Evolutionary conservation across 2,329 filamentous ascomycete genomes (phyloP).

Genomic region (Acarospora socialis): DNA sequence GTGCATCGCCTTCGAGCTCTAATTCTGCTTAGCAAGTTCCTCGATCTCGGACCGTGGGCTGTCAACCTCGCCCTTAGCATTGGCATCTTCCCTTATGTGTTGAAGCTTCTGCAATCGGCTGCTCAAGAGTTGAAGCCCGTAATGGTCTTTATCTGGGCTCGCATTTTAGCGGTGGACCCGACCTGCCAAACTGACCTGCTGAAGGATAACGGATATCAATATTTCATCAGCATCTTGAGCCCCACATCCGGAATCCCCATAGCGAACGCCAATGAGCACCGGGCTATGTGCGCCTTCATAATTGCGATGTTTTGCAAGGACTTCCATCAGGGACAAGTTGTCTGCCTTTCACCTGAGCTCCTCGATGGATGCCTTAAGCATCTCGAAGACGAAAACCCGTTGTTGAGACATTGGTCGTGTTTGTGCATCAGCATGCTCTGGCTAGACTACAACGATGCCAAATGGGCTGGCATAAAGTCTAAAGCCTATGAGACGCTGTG

Average conservation of each 20-base stretch:
- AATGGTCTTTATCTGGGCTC: slow-evolving; percentile 99
- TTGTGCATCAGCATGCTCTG: slow-evolving; percentile 91
- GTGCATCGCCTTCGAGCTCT: slow-evolving; percentile 83
- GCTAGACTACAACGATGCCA: slow-evolving; percentile 80
- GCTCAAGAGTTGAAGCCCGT: slow-evolving; percentile 90
- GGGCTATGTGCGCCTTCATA: slow-evolving; percentile 98
- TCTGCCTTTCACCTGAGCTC: slow-evolving; percentile 80
- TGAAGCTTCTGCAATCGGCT: slow-evolving; percentile 90
- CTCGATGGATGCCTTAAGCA: slow-evolving; percentile 79
- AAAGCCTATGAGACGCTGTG: slow-evolving; percentile 71
- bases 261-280: slow-evolving; percentile 80
- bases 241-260: slow-evolving; percentile 72
- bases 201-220: slow-evolving; percentile 94
- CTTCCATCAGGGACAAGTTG: slow-evolving; percentile 79
- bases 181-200: slow-evolving; percentile 86
- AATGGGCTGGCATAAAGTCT: slow-evolving; percentile 88
- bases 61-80: slow-evolving; percentile 97
- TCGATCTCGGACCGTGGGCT: slow-evolving; percentile 93
- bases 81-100: slow-evolving; percentile 96
- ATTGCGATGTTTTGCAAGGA: slow-evolving; percentile 93
- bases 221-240: slow-evolving; percentile 87
- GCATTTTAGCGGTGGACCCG: slow-evolving; percentile 86
- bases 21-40: slow-evolving; percentile 80
- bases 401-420: slow-evolving; percentile 90
- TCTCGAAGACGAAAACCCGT: slow-evolving; percentile 72